Conservation (phyloP, 2,329 filamentous ascomycete species). For the Trichoderma cornu-damae region DNA sequence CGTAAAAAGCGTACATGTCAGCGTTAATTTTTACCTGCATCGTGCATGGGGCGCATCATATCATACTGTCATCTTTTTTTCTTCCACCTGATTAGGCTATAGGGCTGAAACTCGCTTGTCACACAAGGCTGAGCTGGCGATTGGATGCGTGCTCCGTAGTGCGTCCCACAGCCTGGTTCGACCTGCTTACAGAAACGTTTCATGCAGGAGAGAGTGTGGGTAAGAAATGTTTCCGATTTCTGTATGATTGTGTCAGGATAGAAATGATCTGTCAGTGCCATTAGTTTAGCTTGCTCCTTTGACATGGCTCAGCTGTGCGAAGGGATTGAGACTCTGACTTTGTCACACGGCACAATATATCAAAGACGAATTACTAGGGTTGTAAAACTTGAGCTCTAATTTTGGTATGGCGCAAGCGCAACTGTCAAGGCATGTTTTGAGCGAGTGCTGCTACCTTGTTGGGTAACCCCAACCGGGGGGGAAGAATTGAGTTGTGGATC, state of each 20-base stretch:
- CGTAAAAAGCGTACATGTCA: not conserved
- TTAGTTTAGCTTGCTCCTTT: not conserved
- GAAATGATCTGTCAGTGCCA: not conserved
- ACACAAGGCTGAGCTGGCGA: not conserved
- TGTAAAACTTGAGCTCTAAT: too few species aligned
- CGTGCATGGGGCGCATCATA: not conserved
- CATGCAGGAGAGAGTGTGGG: not conserved
- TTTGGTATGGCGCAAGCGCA: not conserved
- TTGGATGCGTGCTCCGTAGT: not conserved
- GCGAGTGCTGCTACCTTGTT: not conserved
- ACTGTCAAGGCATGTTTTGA: not conserved
- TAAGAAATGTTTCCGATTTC: not conserved
- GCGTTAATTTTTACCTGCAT: not conserved
- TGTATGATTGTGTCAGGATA: not conserved
- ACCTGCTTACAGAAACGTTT: not conserved
- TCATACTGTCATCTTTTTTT: not conserved
- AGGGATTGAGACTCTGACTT: not conserved
- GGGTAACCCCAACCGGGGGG: too few species aligned
- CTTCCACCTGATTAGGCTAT: not conserved
- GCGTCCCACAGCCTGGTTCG: not conserved
- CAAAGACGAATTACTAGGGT: not conserved
- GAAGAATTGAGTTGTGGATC: not conserved
- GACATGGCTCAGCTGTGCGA: not conserved
- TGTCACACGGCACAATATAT: not conserved
- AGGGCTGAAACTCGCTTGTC: constrained; percentile 6